These are phyloP conservation scores for Malassezia furfur DNA, from an alignment of 1,284 basidiomycete genomes.

Conservation along the genomic window DNA sequence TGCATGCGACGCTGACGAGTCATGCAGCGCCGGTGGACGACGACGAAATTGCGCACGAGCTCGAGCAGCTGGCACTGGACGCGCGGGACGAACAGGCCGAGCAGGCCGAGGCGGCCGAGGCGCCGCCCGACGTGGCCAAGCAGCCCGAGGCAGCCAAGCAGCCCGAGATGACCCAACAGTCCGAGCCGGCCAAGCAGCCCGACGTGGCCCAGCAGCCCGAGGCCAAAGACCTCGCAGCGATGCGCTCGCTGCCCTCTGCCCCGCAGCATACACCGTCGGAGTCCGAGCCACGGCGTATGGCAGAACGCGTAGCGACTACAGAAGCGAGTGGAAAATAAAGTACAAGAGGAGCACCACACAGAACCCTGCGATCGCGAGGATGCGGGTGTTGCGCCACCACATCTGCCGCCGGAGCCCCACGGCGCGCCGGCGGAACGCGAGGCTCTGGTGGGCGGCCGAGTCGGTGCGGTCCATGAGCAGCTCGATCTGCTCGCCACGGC, in stretches of 20 bases:
- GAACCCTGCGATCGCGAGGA: slow-evolving; percentile 62
- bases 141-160: too few relatives aligned
- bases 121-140: too few relatives aligned
- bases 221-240: background rate
- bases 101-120: background rate
- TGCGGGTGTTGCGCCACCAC: slow-evolving; percentile 74
- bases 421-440: slow-evolving; percentile 87
- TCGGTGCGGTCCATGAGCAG: slow-evolving; percentile 95
- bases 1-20: slow-evolving; percentile 64
- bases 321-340: background rate
- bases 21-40: slow-evolving; percentile 54
- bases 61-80: slow-evolving; percentile 19
- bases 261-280: slow-evolving; percentile 1
- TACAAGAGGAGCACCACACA: slow-evolving; percentile 58
- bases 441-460: slow-evolving; percentile 83
- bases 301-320: background rate
- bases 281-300: too few relatives aligned
- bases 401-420: slow-evolving; percentile 76
- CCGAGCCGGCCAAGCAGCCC: too few relatives aligned
- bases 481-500: slow-evolving; percentile 87
- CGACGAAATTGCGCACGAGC: slow-evolving; percentile 44
- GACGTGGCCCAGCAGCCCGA: background rate
- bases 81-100: background rate
- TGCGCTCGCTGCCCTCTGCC: background rate
- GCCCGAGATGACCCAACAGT: too few relatives aligned